Evolutionary conservation across 345 rosid genomes (phyloP).

Genomic region (Eutrema yunnanense): DNA sequence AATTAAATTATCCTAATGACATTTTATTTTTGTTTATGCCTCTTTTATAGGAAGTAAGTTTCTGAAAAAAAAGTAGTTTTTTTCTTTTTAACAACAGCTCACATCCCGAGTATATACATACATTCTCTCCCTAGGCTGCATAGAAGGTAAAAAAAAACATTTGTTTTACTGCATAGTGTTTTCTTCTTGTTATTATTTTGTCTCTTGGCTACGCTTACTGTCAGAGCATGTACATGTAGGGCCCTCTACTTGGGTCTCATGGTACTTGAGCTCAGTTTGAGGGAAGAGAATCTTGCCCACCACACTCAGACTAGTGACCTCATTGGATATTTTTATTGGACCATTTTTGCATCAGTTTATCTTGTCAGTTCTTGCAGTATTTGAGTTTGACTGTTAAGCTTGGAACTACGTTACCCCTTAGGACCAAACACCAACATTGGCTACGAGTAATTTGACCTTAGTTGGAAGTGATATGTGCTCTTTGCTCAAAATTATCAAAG

Average conservation of each 20-base stretch:
- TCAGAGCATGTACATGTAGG: constrained; percentile 27
- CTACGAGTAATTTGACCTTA: background rate
- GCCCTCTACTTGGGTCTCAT: constrained; percentile 51
- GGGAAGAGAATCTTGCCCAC: constrained; percentile 30
- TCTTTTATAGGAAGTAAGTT: constrained; percentile 24
- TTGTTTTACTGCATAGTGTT: constrained; percentile 21
- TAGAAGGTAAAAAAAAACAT: constrained; percentile 10
- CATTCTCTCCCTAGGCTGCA: constrained; percentile 9
- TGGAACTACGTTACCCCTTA: constrained; percentile 13
- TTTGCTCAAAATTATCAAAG: background rate
- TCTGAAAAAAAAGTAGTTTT: constrained; percentile 29
- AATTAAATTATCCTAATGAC: constrained; percentile 22
- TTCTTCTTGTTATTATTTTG: constrained; percentile 8
- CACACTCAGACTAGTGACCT: constrained; percentile 14
- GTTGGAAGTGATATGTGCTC: constrained; percentile 15
- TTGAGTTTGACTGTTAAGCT: constrained; percentile 34
- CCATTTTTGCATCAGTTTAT: constrained; percentile 34
- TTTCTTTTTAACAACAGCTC: constrained; percentile 7
- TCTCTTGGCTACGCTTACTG: constrained; percentile 12
- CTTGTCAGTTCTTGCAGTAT: constrained; percentile 24
- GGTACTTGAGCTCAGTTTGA: constrained; percentile 25
- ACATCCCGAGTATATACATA: constrained; percentile 1
- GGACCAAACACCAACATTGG: constrained; percentile 18
- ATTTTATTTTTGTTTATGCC: constrained; percentile 8
- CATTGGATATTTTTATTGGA: constrained; percentile 38